These are phyloP conservation scores for Phaseolus lunatus DNA, from an alignment of 306 rosid species.

Conservation along the genomic window DNA sequence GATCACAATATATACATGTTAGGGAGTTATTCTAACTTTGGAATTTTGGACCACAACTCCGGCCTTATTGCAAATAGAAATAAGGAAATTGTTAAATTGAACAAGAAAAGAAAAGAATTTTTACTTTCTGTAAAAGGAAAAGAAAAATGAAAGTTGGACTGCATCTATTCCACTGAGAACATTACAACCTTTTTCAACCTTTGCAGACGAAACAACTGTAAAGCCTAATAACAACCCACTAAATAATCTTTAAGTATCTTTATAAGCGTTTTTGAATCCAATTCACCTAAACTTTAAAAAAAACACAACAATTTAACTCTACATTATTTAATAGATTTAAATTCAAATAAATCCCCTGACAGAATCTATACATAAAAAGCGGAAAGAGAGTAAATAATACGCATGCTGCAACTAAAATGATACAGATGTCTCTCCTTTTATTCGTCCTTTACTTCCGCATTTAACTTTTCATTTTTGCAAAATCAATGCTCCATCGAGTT, in stretches of 20 bases:
- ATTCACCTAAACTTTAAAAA: too few species aligned
- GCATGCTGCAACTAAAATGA: neutral
- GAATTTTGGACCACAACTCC: neutral
- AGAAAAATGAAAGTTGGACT: neutral
- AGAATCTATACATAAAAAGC: neutral
- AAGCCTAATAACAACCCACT: neutral
- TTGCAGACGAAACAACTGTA: neutral
- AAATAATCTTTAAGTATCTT: too few species aligned
- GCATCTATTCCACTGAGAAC: neutral
- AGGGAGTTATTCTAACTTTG: neutral
- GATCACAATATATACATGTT: neutral
- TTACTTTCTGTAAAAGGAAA: neutral
- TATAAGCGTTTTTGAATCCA: too few species aligned
- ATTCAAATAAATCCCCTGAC: neutral
- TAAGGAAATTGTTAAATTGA: neutral
- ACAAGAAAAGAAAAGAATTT: neutral
- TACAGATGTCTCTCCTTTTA: slow-evolving; percentile 25
- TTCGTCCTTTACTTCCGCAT: slow-evolving; percentile 34
- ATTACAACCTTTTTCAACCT: neutral
- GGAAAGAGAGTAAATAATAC: neutral
- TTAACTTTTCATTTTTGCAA: slow-evolving; percentile 23
- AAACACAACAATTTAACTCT: neutral
- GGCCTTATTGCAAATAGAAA: neutral
- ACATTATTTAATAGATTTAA: neutral
- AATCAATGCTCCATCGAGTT: neutral